Conservation (phyloP, 768 basidiomycete species). For the Dacryopinax primogenitus region DNA sequence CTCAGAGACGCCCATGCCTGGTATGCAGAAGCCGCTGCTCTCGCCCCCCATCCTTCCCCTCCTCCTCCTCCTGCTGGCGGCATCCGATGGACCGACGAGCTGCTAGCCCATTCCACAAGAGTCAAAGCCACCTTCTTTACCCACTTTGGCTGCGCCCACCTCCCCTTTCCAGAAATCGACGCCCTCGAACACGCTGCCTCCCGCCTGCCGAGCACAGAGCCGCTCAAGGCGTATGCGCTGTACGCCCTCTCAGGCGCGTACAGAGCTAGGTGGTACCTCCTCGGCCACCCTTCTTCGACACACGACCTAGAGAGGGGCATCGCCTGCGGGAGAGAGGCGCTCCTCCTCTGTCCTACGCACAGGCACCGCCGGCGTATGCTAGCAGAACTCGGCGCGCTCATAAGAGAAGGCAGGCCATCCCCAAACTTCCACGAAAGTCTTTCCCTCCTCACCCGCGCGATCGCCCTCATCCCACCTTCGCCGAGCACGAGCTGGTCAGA, state of each 20-base stretch:
- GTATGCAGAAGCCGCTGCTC: background rate
- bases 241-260: background rate
- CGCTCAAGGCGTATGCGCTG: background rate
- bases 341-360: background rate
- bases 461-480: background rate
- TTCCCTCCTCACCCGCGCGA: background rate
- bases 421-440: background rate
- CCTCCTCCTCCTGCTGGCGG: background rate
- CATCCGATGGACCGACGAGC: background rate
- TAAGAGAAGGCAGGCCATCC: background rate
- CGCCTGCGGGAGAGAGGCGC: constrained; percentile 4
- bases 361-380: background rate
- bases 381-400: background rate
- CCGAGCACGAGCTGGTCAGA: background rate
- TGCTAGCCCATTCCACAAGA: background rate
- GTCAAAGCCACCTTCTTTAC: background rate
- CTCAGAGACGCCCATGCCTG: background rate
- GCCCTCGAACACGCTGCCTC: background rate
- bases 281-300: background rate
- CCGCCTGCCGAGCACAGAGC: background rate
- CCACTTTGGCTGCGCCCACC: background rate
- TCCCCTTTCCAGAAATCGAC: background rate
- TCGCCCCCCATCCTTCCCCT: background rate
- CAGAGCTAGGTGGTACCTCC: background rate
- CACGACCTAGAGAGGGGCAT: background rate